phyloP scores from a whole-genome alignment of 2,329 filamentous ascomycete species.

The Fusarium sp. region DNA sequence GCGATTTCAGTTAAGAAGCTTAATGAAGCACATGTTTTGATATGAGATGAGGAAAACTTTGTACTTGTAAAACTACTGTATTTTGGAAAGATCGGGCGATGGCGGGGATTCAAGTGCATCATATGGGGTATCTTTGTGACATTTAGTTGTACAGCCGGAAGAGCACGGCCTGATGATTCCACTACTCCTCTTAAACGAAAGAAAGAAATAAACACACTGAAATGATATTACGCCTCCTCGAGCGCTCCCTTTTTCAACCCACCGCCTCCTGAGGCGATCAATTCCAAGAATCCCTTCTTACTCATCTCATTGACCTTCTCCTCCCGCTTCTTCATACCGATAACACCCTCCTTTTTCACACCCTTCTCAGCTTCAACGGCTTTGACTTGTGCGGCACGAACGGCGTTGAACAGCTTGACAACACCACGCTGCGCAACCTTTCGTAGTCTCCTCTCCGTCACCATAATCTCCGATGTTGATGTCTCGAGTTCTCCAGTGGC shows the following conservation, averaged over 20 bases:
- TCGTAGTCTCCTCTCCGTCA: slow-evolving; percentile 80
- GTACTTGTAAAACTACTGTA: slow-evolving; percentile 44
- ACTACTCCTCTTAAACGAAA: slow-evolving; percentile 42
- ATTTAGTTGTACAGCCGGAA: slow-evolving; percentile 40
- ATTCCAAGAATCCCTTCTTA: slow-evolving; percentile 93
- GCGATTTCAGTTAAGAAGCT: slow-evolving; percentile 73
- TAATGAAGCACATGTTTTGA: slow-evolving; percentile 29
- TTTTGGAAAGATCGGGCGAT: slow-evolving; percentile 34
- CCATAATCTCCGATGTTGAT: slow-evolving; percentile 66
- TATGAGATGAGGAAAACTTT: slow-evolving; percentile 22
- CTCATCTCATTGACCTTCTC: slow-evolving; percentile 95
- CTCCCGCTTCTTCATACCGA: slow-evolving; percentile 82
- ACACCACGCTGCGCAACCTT: slow-evolving; percentile 95
- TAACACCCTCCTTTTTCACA: slow-evolving; percentile 74
- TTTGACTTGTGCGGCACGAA: slow-evolving; percentile 90
- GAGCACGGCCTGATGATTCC: slow-evolving; percentile 41
- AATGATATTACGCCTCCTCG: slow-evolving; percentile 60
- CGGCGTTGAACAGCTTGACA: slow-evolving; percentile 95
- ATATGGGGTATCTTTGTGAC: slow-evolving; percentile 44
- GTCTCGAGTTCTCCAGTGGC: slow-evolving; percentile 53
- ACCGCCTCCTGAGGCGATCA: slow-evolving; percentile 76
- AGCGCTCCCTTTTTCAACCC: slow-evolving; percentile 66
- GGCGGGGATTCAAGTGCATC: slow-evolving; percentile 40
- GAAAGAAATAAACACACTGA: slow-evolving; percentile 25
- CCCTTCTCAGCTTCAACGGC: slow-evolving; percentile 79